Conservation (phyloP, 202 grass and related monocot genomes). For the Eragrostis tef region DNA sequence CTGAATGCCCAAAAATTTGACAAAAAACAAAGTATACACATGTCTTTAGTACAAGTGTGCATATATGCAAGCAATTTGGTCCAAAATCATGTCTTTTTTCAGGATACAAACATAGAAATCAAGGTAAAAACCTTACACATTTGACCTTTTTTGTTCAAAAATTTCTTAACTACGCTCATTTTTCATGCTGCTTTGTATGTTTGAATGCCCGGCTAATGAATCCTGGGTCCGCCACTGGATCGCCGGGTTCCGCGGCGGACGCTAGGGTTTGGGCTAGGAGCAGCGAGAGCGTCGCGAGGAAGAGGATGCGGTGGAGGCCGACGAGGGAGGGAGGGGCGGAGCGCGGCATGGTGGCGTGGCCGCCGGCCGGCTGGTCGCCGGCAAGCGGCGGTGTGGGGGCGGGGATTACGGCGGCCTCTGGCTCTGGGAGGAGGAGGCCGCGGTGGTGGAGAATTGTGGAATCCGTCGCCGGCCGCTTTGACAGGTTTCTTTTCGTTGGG, state of each 20-base stretch:
- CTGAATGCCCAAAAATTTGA: too few species aligned
- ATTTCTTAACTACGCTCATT: too few species aligned
- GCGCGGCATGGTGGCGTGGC: conserved; percentile 37
- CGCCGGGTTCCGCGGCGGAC: neutral
- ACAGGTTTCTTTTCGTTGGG: conserved; percentile 20
- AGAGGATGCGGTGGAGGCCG: conserved; percentile 39
- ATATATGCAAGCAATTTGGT: too few species aligned
- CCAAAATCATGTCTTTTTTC: too few species aligned
- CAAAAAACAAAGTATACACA: too few species aligned
- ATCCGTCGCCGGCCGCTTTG: conserved; percentile 33
- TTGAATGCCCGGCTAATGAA: too few species aligned
- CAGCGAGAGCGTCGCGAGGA: conserved; percentile 45
- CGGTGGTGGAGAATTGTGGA: conserved; percentile 31
- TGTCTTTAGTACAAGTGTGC: too few species aligned
- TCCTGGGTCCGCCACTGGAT: too few species aligned
- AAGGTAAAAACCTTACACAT: too few species aligned
- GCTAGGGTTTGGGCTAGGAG: conserved; percentile 58
- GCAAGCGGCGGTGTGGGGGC: conserved; percentile 33
- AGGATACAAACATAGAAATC: too few species aligned
- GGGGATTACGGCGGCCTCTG: conserved; percentile 33
- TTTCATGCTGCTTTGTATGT: too few species aligned
- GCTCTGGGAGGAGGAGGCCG: conserved; percentile 27
- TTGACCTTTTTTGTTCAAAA: too few species aligned
- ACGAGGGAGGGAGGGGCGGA: conserved; percentile 8
- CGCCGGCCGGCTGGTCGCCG: conserved; percentile 51